Base-by-base conservation (phyloP, 768 basidiomycete genomes). In the Hericium rajendrae region DNA sequence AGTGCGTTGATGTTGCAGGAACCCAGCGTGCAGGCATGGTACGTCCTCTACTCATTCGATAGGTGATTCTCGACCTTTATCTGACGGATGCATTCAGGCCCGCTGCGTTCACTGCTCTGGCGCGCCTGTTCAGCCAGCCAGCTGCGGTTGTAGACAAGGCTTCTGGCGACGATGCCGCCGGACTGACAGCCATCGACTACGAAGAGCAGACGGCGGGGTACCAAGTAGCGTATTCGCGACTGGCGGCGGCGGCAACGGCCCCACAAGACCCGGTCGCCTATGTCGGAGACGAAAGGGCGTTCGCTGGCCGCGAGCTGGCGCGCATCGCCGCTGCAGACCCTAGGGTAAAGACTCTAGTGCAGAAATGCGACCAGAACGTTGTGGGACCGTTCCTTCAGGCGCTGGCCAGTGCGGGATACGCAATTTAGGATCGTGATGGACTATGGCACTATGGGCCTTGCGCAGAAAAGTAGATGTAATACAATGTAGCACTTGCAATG, bases 201-300 rank as follows among this genome's bases (percentile, higher is more conserved):
- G 95, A 97, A 66, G 94, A 97, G 67, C 88, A 90, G 67, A 79
- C 80, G 2, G 86, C 87, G 6, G 91, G 93, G 1, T 97, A 97
- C 71, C 97, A 98, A 66, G 91, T 92, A 0, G 89, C 92, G 4
- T 98, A 94, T 73, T 93, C 93, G 53, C 82, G 88, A 38, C 78
- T 97, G 16, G 94, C 93, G 0, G 90, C 95, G 1, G 85, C 86
- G 1, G 88, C 90, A 62, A 72, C 70, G 1, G 69, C 69, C 0
- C 74, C 76, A 43, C 70, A 67, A 0, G 90, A 92, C 67, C 84
- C 84, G 0, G 81, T 85, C 10, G 78, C 72, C 11, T 81, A 85
- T 64, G 77, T 84, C 2, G 71, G 70, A 18, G 76, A 86, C 62
- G 79, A 82, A n/a, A 71, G 76, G 49, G 74, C 73, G 49, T 85